phyloP scores from a whole-genome alignment of 352 stramenopile genomes.

The Phytophthora sansomeana region DNA sequence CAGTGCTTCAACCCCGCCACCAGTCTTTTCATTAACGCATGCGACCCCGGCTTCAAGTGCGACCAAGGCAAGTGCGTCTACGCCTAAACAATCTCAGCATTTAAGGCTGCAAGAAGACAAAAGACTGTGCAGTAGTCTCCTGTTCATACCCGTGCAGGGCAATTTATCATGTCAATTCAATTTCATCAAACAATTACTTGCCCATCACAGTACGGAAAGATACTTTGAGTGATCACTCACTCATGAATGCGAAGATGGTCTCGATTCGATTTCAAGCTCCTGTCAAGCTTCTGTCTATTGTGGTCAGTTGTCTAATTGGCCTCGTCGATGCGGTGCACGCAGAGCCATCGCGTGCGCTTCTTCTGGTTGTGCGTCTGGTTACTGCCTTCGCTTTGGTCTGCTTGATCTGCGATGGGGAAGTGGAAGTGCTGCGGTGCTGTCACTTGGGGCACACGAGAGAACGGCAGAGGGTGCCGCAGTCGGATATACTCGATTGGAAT shows the following conservation, averaged over 20 bases:
- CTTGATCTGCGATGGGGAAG: constrained; percentile 56
- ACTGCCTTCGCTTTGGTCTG: constrained; percentile 32
- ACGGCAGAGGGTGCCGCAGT: constrained; percentile 68
- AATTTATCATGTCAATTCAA: constrained; percentile 2
- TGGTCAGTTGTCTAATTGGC: constrained; percentile 17
- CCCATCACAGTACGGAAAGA: not conserved
- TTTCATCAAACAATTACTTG: not conserved
- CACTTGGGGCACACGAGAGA: constrained; percentile 73
- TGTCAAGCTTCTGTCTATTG: constrained; percentile 8
- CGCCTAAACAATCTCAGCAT: constrained; percentile 21
- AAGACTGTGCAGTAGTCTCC: constrained; percentile 7
- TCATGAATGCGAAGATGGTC: not conserved
- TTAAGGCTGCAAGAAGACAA: not conserved
- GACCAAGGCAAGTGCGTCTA: constrained; percentile 43
- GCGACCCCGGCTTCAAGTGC: constrained; percentile 41
- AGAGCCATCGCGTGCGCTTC: constrained; percentile 55
- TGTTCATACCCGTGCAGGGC: constrained; percentile 1
- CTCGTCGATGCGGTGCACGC: constrained; percentile 28
- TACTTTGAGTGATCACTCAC: not conserved
- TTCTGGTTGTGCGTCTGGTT: no score
- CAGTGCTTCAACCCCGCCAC: constrained; percentile 47
- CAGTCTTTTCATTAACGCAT: constrained; percentile 27
- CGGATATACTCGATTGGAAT: constrained; percentile 66
- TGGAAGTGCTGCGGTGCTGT: constrained; percentile 57
- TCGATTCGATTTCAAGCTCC: not conserved